Evolutionary conservation across 805 yeast species (phyloP).

Genomic region (Blastobotrys parvus): DNA sequence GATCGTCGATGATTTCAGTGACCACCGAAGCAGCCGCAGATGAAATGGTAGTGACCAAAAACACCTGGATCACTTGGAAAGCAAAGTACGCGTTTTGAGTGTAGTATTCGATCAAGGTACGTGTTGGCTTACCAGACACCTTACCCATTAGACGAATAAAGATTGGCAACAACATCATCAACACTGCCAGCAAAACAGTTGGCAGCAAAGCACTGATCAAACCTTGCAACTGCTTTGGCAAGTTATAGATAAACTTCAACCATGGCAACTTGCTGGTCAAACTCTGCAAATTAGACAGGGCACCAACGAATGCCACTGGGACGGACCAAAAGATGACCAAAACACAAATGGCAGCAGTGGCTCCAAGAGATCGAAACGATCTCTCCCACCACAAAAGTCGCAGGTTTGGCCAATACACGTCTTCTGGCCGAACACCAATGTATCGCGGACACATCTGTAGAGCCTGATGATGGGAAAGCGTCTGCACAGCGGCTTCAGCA

Average conservation of each 20-base stretch:
- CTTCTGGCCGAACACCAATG: conserved; percentile 70
- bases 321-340: conserved; percentile 87
- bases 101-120: conserved; percentile 66
- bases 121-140: conserved; percentile 61
- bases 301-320: conserved; percentile 97
- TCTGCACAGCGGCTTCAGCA: conserved; percentile 80
- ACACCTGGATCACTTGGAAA: conserved; percentile 85
- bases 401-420: conserved; percentile 76
- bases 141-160: conserved; percentile 71
- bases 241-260: conserved; percentile 62
- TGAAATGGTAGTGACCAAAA: conserved; percentile 72
- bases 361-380: conserved; percentile 45
- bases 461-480: conserved; percentile 44
- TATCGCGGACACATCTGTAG: conserved; percentile 38
- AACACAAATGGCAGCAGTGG: conserved; percentile 50
- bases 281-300: conserved; percentile 75
- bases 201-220: conserved; percentile 84
- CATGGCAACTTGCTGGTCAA: conserved; percentile 65
- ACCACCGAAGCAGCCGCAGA: conserved; percentile 77
- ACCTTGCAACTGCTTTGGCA: conserved; percentile 69
- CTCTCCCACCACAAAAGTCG: conserved; percentile 51
- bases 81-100: conserved; percentile 86
- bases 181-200: conserved; percentile 64
- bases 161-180: conserved; percentile 83
- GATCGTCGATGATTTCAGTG: conserved; percentile 63